Evolutionary conservation across 805 yeast genomes (phyloP), one percentile per base, ranked within the genome.

Genomic region (Wickerhamiella lipophila): DNA sequence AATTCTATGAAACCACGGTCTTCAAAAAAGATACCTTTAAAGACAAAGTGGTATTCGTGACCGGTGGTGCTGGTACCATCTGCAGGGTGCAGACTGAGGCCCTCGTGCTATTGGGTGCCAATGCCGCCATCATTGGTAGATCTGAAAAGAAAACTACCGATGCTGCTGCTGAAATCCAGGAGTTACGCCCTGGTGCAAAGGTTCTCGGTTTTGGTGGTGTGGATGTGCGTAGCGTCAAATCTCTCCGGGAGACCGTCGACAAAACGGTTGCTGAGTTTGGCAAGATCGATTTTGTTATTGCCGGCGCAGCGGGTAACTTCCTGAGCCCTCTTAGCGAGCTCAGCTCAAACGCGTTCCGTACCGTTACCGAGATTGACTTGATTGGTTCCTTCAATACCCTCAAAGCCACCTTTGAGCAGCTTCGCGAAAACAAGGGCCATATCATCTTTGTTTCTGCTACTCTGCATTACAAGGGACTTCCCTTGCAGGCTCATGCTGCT

Each of bases 31-130:
- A 75, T 55, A 58, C 86, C 35, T 87, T 87, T 68, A 72, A 77
- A 50, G 94, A 83, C 12, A 87, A 87, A 63, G 95, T 85, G 2
- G 92, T 78, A 4, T 83, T 88, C 56, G 84, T 86, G 47, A 89
- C 97, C 0, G 97, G 97, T 5, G 96, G 96, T 12, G 92, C 96
- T 1, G 96, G 96, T 11, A 78, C 95, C n/a, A 88, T 89, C 49
- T 88, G 96, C 64, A 70, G 92, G 43, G 89, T 83, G 5, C 96
- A 88, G 64, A 76, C 83, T 0, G 94, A 84, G 62, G 95, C 95
- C 0, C 55, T 89, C 66, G 81, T 86, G 2, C 66, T 76, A 15
- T 68, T 89, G 9, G 97, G 97, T 4, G 92, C 95, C 48, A 71
- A 84, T 59, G 95, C 94, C 13, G 83, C 83, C 4, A 81, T 89